Percentiles rank a stretch among this genome's conserved stretches.
These are phyloP conservation scores for Pelargonium fulgidum DNA, from an alignment of 441 rosid genomes.

Conservation along the genomic window DNA sequence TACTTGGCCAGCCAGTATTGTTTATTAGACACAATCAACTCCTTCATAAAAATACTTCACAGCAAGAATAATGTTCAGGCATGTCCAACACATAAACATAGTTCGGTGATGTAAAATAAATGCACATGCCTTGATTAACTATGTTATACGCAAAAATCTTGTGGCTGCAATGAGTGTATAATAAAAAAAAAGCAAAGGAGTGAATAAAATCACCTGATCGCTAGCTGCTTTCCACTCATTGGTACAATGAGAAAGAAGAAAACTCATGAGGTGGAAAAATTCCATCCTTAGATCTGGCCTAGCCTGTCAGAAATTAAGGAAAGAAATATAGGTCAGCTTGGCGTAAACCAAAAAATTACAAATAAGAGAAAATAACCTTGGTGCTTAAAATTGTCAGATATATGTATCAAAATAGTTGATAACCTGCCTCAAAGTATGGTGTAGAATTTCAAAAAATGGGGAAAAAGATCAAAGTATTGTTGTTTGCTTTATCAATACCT, in stretches of 20 bases:
- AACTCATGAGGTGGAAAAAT: slow-evolving; percentile 69
- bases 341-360: background rate
- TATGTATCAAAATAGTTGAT: too few species aligned
- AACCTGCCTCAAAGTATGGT: too few species aligned
- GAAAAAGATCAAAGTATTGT: background rate
- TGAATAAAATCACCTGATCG: slow-evolving; percentile 45
- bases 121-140: background rate
- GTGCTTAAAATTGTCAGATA: too few species aligned
- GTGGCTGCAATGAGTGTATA: background rate
- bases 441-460: too few species aligned
- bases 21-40: background rate
- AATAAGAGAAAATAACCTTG: too few species aligned
- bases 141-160: background rate
- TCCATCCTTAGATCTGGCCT: slow-evolving; percentile 75
- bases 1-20: background rate
- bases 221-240: slow-evolving; percentile 60
- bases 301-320: slow-evolving; percentile 38
- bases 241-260: slow-evolving; percentile 70
- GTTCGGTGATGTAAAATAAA: background rate
- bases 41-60: background rate
- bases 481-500: background rate
- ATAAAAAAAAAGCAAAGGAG: background rate
- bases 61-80: background rate
- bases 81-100: slow-evolving; percentile 4
- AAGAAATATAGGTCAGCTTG: slow-evolving; percentile 9